These are phyloP conservation scores for Venturia aucupariae DNA, from an alignment of 2,329 filamentous ascomycete genomes.

Conservation along the genomic window DNA sequence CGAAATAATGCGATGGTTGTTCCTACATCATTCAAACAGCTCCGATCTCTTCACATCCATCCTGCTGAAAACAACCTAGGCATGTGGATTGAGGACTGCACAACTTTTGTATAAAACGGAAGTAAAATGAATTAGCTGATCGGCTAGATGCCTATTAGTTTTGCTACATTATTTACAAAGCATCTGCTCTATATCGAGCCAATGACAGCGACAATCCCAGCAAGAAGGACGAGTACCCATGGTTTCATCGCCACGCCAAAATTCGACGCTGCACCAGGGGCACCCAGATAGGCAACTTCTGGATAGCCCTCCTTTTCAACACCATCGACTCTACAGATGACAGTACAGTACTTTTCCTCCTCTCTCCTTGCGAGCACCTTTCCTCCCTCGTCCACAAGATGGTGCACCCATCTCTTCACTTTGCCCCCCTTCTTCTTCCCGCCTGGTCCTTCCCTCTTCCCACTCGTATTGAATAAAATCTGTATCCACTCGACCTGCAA, in stretches of 20 bases:
- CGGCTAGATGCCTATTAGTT: background rate
- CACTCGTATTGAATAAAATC: conserved; percentile 42
- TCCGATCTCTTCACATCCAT: too few relatives aligned
- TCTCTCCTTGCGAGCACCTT: conserved; percentile 17
- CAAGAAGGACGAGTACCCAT: conserved; percentile 13
- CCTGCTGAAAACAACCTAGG: too few relatives aligned
- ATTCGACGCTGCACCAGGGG: conserved; percentile 8
- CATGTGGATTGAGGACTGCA: too few relatives aligned
- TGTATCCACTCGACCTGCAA: conserved; percentile 56
- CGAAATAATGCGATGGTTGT: background rate
- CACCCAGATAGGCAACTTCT: conserved; percentile 22
- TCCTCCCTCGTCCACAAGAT: background rate
- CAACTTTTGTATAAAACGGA: too few relatives aligned
- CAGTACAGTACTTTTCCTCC: conserved; percentile 22
- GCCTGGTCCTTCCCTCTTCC: conserved; percentile 23
- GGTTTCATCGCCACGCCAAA: conserved; percentile 9
- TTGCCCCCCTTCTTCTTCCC: conserved; percentile 11
- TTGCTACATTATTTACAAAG: background rate
- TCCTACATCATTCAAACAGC: background rate
- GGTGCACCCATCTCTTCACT: conserved; percentile 19
- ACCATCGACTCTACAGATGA: conserved; percentile 30
- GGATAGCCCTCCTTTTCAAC: conserved; percentile 27
- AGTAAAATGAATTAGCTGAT: too few relatives aligned
- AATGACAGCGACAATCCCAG: conserved; percentile 15
- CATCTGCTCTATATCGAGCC: background rate